Evolutionary conservation across 768 basidiomycete genomes (phyloP).

Genomic region (Podaxis mareebaensis): DNA sequence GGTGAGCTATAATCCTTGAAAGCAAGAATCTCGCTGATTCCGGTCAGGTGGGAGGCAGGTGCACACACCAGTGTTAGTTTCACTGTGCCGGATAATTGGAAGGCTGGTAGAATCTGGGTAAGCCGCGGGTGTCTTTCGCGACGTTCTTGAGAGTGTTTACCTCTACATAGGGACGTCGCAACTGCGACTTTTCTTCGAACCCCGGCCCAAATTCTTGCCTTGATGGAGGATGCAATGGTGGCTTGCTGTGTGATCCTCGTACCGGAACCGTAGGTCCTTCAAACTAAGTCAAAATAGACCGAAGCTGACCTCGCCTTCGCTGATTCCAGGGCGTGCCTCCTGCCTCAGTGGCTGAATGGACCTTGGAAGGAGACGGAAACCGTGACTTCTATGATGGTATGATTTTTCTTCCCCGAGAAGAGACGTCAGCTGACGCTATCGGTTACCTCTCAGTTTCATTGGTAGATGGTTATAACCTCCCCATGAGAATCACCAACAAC

Average conservation of each 20-base stretch:
- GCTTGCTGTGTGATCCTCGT: conserved; percentile 52
- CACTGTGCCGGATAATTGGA: conserved; percentile 64
- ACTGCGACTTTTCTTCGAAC: conserved; percentile 60
- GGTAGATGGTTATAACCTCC: conserved; percentile 68
- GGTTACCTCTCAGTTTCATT: conserved; percentile 47
- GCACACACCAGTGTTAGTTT: conserved; percentile 43
- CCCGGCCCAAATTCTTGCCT: conserved; percentile 61
- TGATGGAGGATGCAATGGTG: conserved; percentile 71
- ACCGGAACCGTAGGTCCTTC: conserved; percentile 46
- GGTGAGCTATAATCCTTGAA: conserved; percentile 34
- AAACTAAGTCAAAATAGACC: neutral
- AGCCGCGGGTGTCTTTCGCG: neutral
- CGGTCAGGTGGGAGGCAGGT: conserved; percentile 40
- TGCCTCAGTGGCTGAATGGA: conserved; percentile 69
- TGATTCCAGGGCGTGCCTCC: conserved; percentile 59
- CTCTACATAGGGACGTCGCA: conserved; percentile 49
- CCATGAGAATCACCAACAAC: conserved; percentile 57
- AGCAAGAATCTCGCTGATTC: conserved; percentile 1
- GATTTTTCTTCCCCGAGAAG: conserved; percentile 6
- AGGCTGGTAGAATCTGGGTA: conserved; percentile 59
- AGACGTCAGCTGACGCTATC: neutral
- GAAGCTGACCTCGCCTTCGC: conserved; percentile 3
- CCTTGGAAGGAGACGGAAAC: conserved; percentile 43
- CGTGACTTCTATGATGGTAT: conserved; percentile 63
- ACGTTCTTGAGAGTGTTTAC: neutral